These are phyloP conservation scores for Claviceps purpurea DNA, from an alignment of 2,329 filamentous ascomycete species.

Conservation along the genomic window DNA sequence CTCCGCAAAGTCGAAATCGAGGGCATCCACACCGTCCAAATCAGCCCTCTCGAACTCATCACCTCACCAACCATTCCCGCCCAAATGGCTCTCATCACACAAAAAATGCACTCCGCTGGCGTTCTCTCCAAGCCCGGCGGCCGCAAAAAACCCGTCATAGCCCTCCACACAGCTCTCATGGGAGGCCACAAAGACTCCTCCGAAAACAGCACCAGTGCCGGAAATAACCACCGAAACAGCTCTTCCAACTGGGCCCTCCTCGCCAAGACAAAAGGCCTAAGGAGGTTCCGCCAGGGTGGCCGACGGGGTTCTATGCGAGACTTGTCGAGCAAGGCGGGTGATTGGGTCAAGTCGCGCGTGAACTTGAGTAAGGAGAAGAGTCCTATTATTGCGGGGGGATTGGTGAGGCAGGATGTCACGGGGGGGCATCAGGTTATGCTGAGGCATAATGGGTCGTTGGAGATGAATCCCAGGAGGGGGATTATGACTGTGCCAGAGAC, in stretches of 20 bases:
- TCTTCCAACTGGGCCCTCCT: conserved; percentile 3
- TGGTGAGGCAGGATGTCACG: background rate
- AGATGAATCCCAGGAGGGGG: background rate
- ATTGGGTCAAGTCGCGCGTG: conserved; percentile 16
- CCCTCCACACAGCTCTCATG: conserved; percentile 1
- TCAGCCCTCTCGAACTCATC: conserved; percentile 36
- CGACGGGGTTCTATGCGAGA: conserved; percentile 11
- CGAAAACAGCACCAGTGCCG: background rate
- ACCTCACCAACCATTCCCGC: conserved; percentile 34
- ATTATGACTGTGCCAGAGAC: conserved; percentile 4
- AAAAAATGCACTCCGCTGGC: conserved; percentile 13
- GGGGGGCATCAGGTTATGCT: background rate
- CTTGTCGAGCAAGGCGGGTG: conserved; percentile 13
- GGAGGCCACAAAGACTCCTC: background rate
- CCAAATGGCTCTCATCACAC: conserved; percentile 31
- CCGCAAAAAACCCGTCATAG: conserved; percentile 7
- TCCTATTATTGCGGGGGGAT: conserved; percentile 1
- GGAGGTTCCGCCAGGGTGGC: conserved; percentile 4
- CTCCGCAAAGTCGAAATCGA: conserved; percentile 23
- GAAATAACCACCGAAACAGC: background rate
- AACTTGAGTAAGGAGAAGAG: conserved; percentile 7
- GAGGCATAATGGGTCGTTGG: background rate
- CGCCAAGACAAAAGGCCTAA: conserved; percentile 6
- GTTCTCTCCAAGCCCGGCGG: conserved; percentile 7
- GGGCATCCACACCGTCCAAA: conserved; percentile 23